Percentiles rank a stretch among this genome's conserved stretches.
phyloP scores from a whole-genome alignment of 2,329 filamentous ascomycete genomes.

The Fusarium clavum region DNA sequence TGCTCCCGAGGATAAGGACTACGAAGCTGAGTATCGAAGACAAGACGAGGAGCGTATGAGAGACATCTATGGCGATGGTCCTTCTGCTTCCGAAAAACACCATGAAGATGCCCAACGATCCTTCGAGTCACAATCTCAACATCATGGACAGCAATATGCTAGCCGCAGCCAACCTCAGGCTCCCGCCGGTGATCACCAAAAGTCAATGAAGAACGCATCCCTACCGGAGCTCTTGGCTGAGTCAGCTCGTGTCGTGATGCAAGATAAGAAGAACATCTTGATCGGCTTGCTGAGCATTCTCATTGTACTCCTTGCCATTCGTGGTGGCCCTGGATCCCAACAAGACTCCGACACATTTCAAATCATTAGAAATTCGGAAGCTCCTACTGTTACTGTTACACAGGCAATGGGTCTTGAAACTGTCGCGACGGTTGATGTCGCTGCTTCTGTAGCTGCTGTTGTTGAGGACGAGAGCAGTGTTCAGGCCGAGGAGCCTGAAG shows the following conservation, averaged over 20 bases:
- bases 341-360: conserved; percentile 47
- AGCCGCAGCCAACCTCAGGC: neutral
- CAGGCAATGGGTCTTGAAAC: conserved; percentile 30
- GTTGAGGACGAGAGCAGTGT: conserved; percentile 40
- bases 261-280: conserved; percentile 69
- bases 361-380: conserved; percentile 42
- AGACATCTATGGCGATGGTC: conserved; percentile 59
- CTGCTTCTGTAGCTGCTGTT: conserved; percentile 19
- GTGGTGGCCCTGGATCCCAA: conserved; percentile 41
- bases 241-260: conserved; percentile 64
- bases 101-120: conserved; percentile 15
- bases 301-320: conserved; percentile 63
- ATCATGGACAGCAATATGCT: neutral
- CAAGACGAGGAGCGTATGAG: conserved; percentile 64
- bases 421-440: conserved; percentile 4
- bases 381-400: conserved; percentile 44
- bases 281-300: conserved; percentile 66
- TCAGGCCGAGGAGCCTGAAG: conserved; percentile 37
- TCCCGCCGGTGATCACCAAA: conserved; percentile 43
- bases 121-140: neutral
- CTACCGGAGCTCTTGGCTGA: conserved; percentile 66
- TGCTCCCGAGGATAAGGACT: conserved; percentile 15
- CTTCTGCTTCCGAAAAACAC: conserved; percentile 17
- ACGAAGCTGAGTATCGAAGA: conserved; percentile 51
- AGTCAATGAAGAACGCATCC: conserved; percentile 57